phyloP scores from a whole-genome alignment of 2,329 filamentous ascomycete genomes.

The Pestalotiopsis sp. region DNA sequence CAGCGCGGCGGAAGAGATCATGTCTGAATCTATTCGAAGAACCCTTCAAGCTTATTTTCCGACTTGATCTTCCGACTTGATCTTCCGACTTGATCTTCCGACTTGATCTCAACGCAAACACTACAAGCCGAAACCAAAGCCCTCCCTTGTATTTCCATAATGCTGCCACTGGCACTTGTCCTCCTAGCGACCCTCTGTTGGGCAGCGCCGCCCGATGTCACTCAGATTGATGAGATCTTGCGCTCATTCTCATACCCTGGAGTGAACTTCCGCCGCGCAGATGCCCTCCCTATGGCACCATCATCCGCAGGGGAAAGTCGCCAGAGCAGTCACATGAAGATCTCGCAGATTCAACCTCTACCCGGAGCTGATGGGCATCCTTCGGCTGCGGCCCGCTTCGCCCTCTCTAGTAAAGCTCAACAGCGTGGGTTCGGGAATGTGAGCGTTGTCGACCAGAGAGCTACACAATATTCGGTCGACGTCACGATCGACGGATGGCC shows the following conservation, averaged over 20 bases:
- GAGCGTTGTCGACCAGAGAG: slow-evolving; percentile 32
- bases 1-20: no score
- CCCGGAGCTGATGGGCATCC: background rate
- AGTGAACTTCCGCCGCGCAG: background rate
- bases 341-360: background rate
- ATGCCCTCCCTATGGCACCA: background rate
- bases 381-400: background rate
- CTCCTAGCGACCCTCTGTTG: slow-evolving; percentile 15
- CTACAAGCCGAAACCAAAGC: no score
- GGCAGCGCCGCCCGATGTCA: slow-evolving; percentile 5
- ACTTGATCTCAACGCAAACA: no score
- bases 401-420: background rate
- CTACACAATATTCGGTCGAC: slow-evolving; percentile 33
- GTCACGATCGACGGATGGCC: slow-evolving; percentile 27
- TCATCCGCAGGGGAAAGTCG: background rate
- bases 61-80: no score
- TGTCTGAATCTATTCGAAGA: no score
- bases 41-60: no score
- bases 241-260: background rate
- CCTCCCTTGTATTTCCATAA: background rate
- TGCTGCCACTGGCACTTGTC: slow-evolving; percentile 14
- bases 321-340: slow-evolving; percentile 16
- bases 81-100: no score
- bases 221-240: background rate
- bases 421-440: slow-evolving; percentile 32